phyloP scores from a whole-genome alignment of 352 stramenopile genomes.

The Phytophthora sansomeana region DNA sequence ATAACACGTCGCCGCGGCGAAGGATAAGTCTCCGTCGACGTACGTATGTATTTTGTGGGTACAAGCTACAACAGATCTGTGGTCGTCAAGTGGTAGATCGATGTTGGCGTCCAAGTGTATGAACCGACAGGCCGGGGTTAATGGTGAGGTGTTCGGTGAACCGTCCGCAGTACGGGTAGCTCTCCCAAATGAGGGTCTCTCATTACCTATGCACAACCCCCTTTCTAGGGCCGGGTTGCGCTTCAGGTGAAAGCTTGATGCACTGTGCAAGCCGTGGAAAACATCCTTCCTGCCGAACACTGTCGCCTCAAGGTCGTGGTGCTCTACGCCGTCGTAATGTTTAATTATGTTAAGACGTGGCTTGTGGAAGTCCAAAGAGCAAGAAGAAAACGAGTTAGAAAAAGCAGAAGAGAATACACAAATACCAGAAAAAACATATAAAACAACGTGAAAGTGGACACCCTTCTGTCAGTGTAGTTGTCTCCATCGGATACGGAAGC shows the following conservation, averaged over 20 bases:
- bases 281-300: too few species aligned
- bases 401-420: conserved; percentile 23
- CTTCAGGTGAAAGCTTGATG: not conserved
- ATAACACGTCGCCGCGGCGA: conserved; percentile 4
- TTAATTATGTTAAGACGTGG: not conserved
- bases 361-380: not conserved
- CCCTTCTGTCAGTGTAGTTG: too few species aligned
- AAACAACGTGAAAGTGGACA: conserved; percentile 1
- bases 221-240: not conserved
- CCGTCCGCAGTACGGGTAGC: not conserved
- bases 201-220: not conserved
- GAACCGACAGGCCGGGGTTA: not conserved
- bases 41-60: conserved; percentile 17
- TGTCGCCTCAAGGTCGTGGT: not conserved
- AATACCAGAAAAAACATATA: conserved; percentile 28
- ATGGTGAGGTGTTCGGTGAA: not conserved
- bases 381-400: conserved; percentile 12
- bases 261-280: not conserved
- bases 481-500: too few species aligned
- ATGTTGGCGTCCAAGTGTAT: conserved; percentile 16
- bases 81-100: conserved; percentile 14
- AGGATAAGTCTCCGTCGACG: conserved; percentile 13
- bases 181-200: not conserved
- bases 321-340: not conserved
- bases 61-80: conserved; percentile 4